Conservation (phyloP, 768 basidiomycete species). For the Leccinum truebloodii region DNA sequence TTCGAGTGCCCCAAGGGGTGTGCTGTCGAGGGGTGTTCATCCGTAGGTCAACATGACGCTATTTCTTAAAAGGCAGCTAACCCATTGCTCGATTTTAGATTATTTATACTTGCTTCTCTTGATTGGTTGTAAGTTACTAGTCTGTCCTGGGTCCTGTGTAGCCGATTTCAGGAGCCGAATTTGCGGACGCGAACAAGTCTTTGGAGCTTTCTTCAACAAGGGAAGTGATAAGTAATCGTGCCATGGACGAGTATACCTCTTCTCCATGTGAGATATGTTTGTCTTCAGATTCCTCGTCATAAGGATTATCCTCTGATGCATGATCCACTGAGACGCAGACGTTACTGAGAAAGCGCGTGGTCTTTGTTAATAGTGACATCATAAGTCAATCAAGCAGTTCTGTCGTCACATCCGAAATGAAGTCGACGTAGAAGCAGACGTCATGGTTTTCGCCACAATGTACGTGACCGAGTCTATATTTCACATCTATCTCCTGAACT, state of each 20-base stretch:
- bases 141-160: not conserved
- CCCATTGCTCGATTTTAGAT: conserved; percentile 3
- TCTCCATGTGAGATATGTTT: not conserved
- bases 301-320: not conserved
- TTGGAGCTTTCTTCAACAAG: conserved; percentile 3
- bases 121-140: not conserved
- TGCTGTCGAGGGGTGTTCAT: not conserved
- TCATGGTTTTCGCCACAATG: conserved; percentile 25
- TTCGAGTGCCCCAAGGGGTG: not conserved
- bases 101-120: not conserved
- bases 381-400: conserved; percentile 42
- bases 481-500: not conserved
- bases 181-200: conserved; percentile 6
- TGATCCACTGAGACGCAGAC: not conserved
- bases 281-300: conserved; percentile 7
- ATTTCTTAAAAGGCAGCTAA: conserved; percentile 3
- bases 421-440: conserved; percentile 21
- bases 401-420: conserved; percentile 25
- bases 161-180: conserved; percentile 2
- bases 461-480: not conserved
- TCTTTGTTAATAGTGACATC: conserved; percentile 42
- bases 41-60: not conserved
- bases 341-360: not conserved
- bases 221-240: not conserved
- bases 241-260: conserved; percentile 1